Conservation (phyloP, 2,329 filamentous ascomycete species). For the Penicillium hesseltinei region DNA sequence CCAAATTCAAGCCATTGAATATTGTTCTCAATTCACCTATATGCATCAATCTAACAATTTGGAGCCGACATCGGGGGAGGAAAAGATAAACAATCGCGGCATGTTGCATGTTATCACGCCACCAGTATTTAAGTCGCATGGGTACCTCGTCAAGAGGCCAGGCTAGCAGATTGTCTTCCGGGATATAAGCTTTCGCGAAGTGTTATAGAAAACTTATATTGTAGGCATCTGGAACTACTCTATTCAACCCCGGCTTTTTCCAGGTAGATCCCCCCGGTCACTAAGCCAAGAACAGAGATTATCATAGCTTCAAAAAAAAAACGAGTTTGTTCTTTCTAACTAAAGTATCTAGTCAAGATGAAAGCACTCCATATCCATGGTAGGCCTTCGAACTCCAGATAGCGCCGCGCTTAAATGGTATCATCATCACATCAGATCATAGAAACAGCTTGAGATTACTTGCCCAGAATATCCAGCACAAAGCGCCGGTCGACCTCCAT, state of each 20-base stretch:
- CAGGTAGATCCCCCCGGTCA: not conserved
- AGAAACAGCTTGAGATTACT: conserved; percentile 27
- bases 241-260: not conserved
- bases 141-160: conserved; percentile 46
- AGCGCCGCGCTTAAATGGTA: conserved; percentile 31
- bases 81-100: not conserved
- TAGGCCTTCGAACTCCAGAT: conserved; percentile 20
- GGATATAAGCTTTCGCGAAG: conserved; percentile 51
- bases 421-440: conserved; percentile 27
- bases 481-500: conserved; percentile 74
- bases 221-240: not conserved
- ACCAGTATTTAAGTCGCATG: conserved; percentile 1
- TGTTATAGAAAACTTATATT: conserved; percentile 30
- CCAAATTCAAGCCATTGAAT: not conserved
- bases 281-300: conserved; percentile 8
- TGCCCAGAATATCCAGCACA: conserved; percentile 68
- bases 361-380: conserved; percentile 7
- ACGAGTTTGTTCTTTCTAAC: conserved; percentile 1
- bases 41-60: not conserved
- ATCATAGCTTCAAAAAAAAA: not conserved
- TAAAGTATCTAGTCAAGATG: conserved; percentile 10
- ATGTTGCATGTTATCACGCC: conserved; percentile 11
- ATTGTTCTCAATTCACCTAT: not conserved
- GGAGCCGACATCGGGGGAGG: conserved; percentile 6
- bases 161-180: conserved; percentile 46